Evolutionary conservation across 192 early-diverging fungal species (phyloP), one percentile per base, ranked within the genome.

Genomic region (Entomortierella lignicola): DNA sequence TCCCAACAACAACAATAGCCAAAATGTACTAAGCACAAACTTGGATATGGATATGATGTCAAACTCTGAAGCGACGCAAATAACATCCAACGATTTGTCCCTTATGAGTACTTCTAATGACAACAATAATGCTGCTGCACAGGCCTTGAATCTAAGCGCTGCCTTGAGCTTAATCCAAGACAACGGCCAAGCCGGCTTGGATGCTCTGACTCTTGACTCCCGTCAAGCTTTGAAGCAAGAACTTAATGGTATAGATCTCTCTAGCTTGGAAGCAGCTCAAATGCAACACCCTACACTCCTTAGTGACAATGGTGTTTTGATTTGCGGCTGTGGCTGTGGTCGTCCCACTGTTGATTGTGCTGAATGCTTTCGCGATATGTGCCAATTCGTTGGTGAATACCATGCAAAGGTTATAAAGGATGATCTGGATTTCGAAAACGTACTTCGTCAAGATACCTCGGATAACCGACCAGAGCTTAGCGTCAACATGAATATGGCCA

Each of bases 271-370:
- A 11, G 32, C 67, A 2, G 60, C 63, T 47, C 69, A 70, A 58
- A 79, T 66, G 67, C 75, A 79, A 34, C 75, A 79, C 21, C 75
- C 75, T 2, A 79, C 68, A 0, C 62, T 66, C 12, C 27, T 79
- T 4, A 55, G 75, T 2, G 62, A 79, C 11, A 64, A 70, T 25
- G 75, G 75, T 30, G 75, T 70, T 39, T 31, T 79, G 56, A 79
- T 79, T 25, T 79, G 75, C 42, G 75, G 75, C n/a, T 79, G 75
- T 50, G 75, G 75, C 10, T 79, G 75, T 47, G 75, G 75, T 39
- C 75, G 75, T 13, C 75, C 75, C 2, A 79, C 75, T 0, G 75
- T 79, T 8, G 75, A 79, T 32, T 79, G 75, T 21, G 23, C 67
- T 8, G 75, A 79, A 25, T 79, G 75, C 30, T 79, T 70, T 57